Conservation (phyloP, 1,139 yeast genomes). For the Keqinozyma sinolaborantium region DNA sequence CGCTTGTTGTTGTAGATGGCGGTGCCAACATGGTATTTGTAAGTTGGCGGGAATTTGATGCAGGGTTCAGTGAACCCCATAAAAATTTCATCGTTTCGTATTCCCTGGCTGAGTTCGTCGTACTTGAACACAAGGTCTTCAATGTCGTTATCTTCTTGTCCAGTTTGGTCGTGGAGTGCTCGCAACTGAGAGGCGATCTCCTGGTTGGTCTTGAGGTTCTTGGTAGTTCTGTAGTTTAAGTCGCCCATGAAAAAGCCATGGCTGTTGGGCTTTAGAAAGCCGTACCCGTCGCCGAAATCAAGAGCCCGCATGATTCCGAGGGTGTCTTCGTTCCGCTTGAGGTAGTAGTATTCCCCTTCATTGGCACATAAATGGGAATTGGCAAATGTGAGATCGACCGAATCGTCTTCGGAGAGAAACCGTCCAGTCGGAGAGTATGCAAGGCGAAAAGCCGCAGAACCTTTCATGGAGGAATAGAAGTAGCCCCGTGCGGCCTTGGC, state of each 20-base stretch:
- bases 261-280: constrained; percentile 48
- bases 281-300: constrained; percentile 59
- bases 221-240: constrained; percentile 66
- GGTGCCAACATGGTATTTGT: constrained; percentile 56
- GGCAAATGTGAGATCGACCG: constrained; percentile 55
- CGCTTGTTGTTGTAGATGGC: constrained; percentile 56
- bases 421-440: constrained; percentile 22
- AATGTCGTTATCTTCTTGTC: constrained; percentile 8
- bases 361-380: constrained; percentile 72
- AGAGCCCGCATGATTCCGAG: constrained; percentile 48
- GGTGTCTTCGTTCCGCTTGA: constrained; percentile 52
- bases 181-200: constrained; percentile 15
- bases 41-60: constrained; percentile 69
- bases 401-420: constrained; percentile 5
- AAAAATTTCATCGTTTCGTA: constrained; percentile 44
- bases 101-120: constrained; percentile 60
- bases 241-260: constrained; percentile 82
- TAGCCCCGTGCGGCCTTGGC: constrained; percentile 53
- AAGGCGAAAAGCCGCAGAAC: constrained; percentile 64
- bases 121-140: constrained; percentile 25
- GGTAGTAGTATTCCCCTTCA: constrained; percentile 55
- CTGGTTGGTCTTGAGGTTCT: constrained; percentile 18
- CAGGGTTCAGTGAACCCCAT: constrained; percentile 62
- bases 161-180: constrained; percentile 21
- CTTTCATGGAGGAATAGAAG: constrained; percentile 64